Evolutionary conservation across 2,329 filamentous ascomycete species (phyloP).

Genomic region (Sporothrix curviconia): DNA sequence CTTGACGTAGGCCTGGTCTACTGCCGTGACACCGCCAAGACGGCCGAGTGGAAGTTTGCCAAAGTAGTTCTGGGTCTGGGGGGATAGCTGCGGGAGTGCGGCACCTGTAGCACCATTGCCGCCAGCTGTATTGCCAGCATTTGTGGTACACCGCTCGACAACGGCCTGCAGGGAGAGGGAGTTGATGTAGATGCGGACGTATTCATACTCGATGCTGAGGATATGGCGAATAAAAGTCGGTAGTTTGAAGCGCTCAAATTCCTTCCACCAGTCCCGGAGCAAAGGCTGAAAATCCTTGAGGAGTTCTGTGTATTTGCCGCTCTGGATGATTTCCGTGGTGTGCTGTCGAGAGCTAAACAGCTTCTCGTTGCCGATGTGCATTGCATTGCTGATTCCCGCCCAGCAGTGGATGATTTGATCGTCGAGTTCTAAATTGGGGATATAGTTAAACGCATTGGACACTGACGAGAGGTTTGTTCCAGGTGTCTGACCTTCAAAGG

Average conservation of each 20-base stretch:
- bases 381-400: slow-evolving; percentile 86
- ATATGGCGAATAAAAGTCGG: slow-evolving; percentile 65
- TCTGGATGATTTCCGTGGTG: slow-evolving; percentile 83
- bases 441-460: slow-evolving; percentile 57
- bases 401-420: slow-evolving; percentile 78
- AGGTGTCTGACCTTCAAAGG: slow-evolving; percentile 44
- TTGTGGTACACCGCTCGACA: slow-evolving; percentile 79
- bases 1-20: slow-evolving; percentile 66
- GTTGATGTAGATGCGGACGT: slow-evolving; percentile 90
- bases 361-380: slow-evolving; percentile 83
- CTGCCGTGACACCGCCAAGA: slow-evolving; percentile 55
- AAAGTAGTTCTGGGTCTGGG: slow-evolving; percentile 58
- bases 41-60: slow-evolving; percentile 58
- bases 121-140: slow-evolving; percentile 27
- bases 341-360: slow-evolving; percentile 82
- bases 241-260: slow-evolving; percentile 71
- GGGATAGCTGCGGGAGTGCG: slow-evolving; percentile 41
- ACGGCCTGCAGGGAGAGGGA: slow-evolving; percentile 91
- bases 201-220: slow-evolving; percentile 89
- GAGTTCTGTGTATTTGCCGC: slow-evolving; percentile 72
- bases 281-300: slow-evolving; percentile 77
- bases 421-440: slow-evolving; percentile 59
- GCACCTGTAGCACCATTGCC: slow-evolving; percentile 22
- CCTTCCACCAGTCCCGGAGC: slow-evolving; percentile 69
- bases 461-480: slow-evolving; percentile 51